Evolutionary conservation across 164 flowering plant genomes (phyloP).

Genomic region (Berberis thunbergii): DNA sequence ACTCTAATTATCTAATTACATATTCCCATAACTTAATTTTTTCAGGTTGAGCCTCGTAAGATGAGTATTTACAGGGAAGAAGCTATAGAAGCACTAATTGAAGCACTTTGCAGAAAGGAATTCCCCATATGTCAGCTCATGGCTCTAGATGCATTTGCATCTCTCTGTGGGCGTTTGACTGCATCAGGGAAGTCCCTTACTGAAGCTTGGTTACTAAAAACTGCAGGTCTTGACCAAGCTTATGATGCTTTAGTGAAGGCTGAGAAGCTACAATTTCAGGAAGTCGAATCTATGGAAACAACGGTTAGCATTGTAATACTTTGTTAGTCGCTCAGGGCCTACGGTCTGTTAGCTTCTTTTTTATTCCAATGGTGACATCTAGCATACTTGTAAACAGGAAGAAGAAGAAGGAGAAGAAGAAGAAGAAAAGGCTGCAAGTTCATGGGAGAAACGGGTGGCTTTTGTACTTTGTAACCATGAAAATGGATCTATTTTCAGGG

Average conservation of each 20-base stretch:
- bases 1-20: constrained; percentile 1
- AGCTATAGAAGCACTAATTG: constrained; percentile 54
- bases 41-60: constrained; percentile 65
- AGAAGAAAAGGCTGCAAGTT: constrained; percentile 44
- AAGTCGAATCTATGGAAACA: constrained; percentile 31
- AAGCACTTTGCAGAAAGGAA: constrained; percentile 49
- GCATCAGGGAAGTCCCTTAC: constrained; percentile 38
- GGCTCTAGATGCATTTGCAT: constrained; percentile 47
- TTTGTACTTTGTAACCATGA: constrained; percentile 75
- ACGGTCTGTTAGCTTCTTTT: background rate
- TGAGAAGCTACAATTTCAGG: constrained; percentile 25
- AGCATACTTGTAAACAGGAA: constrained; percentile 27
- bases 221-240: constrained; percentile 55
- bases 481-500: constrained; percentile 53
- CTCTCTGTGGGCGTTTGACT: constrained; percentile 49
- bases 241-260: constrained; percentile 38
- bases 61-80: constrained; percentile 86
- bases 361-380: constrained; percentile 1
- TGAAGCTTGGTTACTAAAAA: constrained; percentile 59
- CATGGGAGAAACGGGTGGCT: constrained; percentile 65
- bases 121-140: constrained; percentile 43
- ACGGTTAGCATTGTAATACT: constrained; percentile 24
- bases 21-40: constrained; percentile 1
- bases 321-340: background rate
- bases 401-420: constrained; percentile 68